Base-by-base conservation (phyloP, 1,139 yeast species). In the Yamadazyma sp. region DNA sequence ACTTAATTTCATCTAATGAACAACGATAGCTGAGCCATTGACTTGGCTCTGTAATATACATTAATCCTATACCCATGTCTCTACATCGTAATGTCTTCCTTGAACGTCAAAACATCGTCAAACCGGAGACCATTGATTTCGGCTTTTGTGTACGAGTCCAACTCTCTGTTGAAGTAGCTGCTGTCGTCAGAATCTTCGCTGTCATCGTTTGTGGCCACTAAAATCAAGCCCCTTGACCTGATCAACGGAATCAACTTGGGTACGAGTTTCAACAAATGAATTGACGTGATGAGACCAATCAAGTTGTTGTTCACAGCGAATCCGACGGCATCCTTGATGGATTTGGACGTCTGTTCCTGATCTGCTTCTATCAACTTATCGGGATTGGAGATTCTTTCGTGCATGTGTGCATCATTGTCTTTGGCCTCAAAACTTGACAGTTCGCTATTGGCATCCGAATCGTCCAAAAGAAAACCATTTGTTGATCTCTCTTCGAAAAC, bases 221-320 rank as follows among this genome's bases (percentile, higher is more conserved):
- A 67, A 35, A 92, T 81, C 47, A 92, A 70, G 0, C 97, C 97
- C 45, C 85, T 71, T 1, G 87, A 80, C 42, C 95, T 73, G 15
- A 90, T 85, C 20, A 86, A 75, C 20, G 86, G 86, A 4, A 84
- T 77, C 31, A 90, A 63, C 41, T 84, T 81, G 0, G 95, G 95
- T 20, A 87, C 92, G 31, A 89, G 67, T 29, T 74, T 68, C 41
- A 92, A 64, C 43, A 90, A 58, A 43, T 83, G 82, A 21, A 80
- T 76, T 0, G 95, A 88, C 15, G 88, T 78, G 16, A 88, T 81
- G 15, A 92, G 60, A 15, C 98, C 98, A 45, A 92, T 71, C 42
- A 92, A 69, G 56, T 92, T 92, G 57, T 92, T 92, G 43, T 76
- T 73, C 7, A 82, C 75, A 1, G 97, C 90, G 58, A 88, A 90